Evolutionary conservation across 805 yeast species (phyloP), one percentile per base, ranked within the genome.

Genomic region (Saccharomyces jurei): DNA sequence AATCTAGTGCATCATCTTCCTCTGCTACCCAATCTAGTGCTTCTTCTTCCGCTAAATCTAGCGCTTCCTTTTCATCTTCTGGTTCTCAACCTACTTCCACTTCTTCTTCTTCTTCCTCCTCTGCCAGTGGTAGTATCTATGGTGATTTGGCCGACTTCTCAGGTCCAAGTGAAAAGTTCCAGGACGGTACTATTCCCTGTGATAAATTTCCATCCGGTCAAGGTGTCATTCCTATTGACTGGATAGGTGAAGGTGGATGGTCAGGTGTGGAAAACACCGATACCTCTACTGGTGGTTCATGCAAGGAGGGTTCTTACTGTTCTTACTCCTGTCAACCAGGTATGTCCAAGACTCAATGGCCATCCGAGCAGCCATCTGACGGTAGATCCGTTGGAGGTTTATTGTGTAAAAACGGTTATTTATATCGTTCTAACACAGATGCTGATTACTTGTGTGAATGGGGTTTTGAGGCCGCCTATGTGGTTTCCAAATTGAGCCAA

Each of bases 281-380:
- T 60, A 81, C 89, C 59, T 82, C 91, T 58, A 80, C 88, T 53
- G 79, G 82, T 60, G 74, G 77, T 55, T 66, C 80, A 52, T 92
- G 99, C 79, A 71, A 76, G 60, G 97, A 91, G 65, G 98, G 97
- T 58, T 82, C 84, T 65, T 89, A 88, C 84, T 92, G 99, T 77
- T 92, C 98, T 58, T 92, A 92, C 76, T 96, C 97, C 57, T 92
- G 99, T 79, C 96, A 91, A 79, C 83, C 97, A 50, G 99, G 98
- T 82, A 89, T 89, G 96, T 89, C 97, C 70, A 92, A 92, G 84
- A 89, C 97, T 53, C 99, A 92, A 79, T 92, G 96, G 96, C 99
- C 99, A 62, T 74, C 85, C 52, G 63, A 70, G 52, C 99, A 92
- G 78, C 98, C 98, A 57, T 59, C 89, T 55, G 81, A 77, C 72